Percentiles rank a stretch among this genome's conserved stretches.
phyloP scores from a whole-genome alignment of 2,329 filamentous ascomycete genomes.

The Aspergillus ruber region DNA sequence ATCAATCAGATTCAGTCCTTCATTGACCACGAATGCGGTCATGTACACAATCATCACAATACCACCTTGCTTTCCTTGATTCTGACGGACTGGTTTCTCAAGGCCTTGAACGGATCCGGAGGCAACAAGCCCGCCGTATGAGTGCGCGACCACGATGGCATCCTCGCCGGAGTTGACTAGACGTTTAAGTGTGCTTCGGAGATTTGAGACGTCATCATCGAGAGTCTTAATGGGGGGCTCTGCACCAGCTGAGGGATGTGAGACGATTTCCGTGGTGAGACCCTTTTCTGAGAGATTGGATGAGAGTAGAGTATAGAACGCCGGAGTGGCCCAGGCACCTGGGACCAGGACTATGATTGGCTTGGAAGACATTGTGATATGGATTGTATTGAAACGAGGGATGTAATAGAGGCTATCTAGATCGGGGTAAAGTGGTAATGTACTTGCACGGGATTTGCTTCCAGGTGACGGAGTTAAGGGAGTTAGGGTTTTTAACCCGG shows the following conservation, averaged over 20 bases:
- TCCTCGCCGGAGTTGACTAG: constrained; percentile 23
- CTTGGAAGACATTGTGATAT: constrained; percentile 2
- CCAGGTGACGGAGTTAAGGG: too few species aligned
- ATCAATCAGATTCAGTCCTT: constrained; percentile 26
- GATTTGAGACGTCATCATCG: constrained; percentile 28
- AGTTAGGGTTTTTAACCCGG: too few species aligned
- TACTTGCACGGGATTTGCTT: not conserved
- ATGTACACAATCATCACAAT: constrained; percentile 26
- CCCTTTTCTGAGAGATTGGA: constrained; percentile 25
- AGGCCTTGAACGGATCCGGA: constrained; percentile 25
- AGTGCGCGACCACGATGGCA: constrained; percentile 26
- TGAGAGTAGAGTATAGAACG: constrained; percentile 24
- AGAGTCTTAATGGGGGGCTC: constrained; percentile 29
- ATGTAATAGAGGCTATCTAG: too few species aligned
- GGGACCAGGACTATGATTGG: constrained; percentile 33
- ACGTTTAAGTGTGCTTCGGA: constrained; percentile 8
- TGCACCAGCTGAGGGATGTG: constrained; percentile 22
- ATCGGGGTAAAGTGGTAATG: not conserved
- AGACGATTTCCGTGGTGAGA: constrained; percentile 25
- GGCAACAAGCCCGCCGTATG: constrained; percentile 29
- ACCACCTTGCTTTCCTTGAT: constrained; percentile 20
- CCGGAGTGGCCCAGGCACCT: constrained; percentile 35
- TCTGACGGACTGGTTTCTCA: constrained; percentile 13
- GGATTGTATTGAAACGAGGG: too few species aligned
- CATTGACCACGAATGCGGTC: constrained; percentile 30